Evolutionary conservation across 2,329 filamentous ascomycete species (phyloP), one percentile per base, ranked within the genome.

Genomic region (Colletotrichum falcatum): DNA sequence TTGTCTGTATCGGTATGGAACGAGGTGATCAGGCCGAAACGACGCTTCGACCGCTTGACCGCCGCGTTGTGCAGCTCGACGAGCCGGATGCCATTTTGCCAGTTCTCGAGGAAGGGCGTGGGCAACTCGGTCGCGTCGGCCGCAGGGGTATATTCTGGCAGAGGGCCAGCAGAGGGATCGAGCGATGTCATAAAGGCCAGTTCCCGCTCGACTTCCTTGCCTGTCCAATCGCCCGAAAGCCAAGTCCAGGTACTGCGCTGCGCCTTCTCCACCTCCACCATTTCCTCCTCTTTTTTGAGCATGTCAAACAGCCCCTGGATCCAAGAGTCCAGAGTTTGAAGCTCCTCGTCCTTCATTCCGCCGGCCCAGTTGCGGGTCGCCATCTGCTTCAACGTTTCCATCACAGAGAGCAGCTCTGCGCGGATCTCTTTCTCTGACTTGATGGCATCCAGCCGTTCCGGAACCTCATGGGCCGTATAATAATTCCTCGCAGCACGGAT

Each of bases 401-500:
- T 90, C 51, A 97, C 93, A 66, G 90, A 88, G 49, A 97, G 88
- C 11, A 98, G 84, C 76, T 98, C 95, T 61, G 92, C 87, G 51
- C 96, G 91, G 58, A 99, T 92, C 74, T 92, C 88, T 73, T 92
- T 93, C 80, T 99, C 96, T 0, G 94, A 90, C 80, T 94, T 95
- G 81, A 98, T 97, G 35, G 92, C 85, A 77, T 96, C 94, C 23
- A 98, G 85, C 46, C 93, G 91, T 75, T 96, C 92, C 1, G 95
- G 94, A 63, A 95, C 88, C 77, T 97, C 93, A 78, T 98, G 96
- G 5, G 94, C 89, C 0, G 95, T 98, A 81, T 99, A 98, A 83
- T 98, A 99, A 76, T 97, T 91, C 82, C 97, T 97, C 61, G 96
- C 96, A 1, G 95, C 94, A 62, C 94, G 90, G 74, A 99, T 98